phyloP scores from a whole-genome alignment of 371 early-diverging fungal genomes.

The Apophysomyces trapeziformis region DNA sequence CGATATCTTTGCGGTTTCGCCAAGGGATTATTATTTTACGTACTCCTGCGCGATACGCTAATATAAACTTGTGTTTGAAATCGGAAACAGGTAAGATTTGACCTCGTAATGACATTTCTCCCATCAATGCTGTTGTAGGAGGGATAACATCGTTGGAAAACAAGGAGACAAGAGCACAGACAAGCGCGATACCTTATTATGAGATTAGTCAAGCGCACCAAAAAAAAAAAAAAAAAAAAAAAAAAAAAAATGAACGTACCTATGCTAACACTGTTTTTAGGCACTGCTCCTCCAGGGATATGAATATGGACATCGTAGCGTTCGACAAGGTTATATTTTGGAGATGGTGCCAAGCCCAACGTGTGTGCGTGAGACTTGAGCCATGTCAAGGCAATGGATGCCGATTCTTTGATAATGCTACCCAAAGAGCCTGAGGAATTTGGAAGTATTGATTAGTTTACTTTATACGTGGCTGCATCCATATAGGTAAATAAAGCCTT shows the following conservation, averaged over 20 bases:
- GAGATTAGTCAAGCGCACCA: background rate
- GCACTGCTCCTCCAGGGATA: constrained; percentile 8
- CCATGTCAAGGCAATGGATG: constrained; percentile 81
- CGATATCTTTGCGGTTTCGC: constrained; percentile 64
- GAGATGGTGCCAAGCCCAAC: constrained; percentile 25
- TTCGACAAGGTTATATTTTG: background rate
- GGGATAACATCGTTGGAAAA: constrained; percentile 66
- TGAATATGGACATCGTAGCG: constrained; percentile 4
- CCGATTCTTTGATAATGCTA: constrained; percentile 89
- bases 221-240: constrained; percentile 13
- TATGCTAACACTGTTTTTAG: constrained; percentile 61
- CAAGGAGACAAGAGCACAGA: constrained; percentile 70
- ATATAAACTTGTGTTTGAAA: constrained; percentile 85
- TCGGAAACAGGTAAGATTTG: constrained; percentile 87
- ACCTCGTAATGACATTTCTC: constrained; percentile 87
- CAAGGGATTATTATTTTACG: constrained; percentile 62
- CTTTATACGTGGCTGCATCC: background rate
- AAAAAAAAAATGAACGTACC: constrained; percentile 33
- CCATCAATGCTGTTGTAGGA: constrained; percentile 77
- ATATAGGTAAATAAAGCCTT: background rate
- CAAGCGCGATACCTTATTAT: constrained; percentile 19
- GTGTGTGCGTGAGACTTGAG: constrained; percentile 73
- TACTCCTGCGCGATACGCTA: constrained; percentile 84
- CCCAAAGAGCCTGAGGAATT: constrained; percentile 72
- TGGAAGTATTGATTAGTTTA: constrained; percentile 15